These are phyloP conservation scores for Trichoderma pleuroti DNA, from an alignment of 2,329 filamentous ascomycete species.

Conservation along the genomic window DNA sequence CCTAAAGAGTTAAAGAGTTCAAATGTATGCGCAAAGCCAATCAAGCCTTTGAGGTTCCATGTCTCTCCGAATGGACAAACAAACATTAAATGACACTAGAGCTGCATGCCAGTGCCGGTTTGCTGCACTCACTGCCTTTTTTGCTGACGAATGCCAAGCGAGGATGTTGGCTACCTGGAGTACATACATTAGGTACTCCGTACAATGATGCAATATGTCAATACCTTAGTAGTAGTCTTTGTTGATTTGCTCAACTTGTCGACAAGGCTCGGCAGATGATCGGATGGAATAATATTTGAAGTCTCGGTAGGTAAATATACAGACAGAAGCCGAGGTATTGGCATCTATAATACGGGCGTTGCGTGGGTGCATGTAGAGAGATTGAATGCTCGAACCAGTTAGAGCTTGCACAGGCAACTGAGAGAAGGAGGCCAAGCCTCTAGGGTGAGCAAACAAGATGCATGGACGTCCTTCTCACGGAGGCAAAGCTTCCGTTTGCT, in stretches of 20 bases:
- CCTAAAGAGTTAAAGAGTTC: not conserved
- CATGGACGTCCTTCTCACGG: not conserved
- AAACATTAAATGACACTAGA: not conserved
- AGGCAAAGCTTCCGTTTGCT: not conserved
- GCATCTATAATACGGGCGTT: too few relatives aligned
- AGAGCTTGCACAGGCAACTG: not conserved
- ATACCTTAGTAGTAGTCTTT: too few relatives aligned
- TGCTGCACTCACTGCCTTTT: not conserved
- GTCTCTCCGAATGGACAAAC: not conserved
- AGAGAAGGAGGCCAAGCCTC: not conserved
- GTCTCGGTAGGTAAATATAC: too few relatives aligned
- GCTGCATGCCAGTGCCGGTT: not conserved
- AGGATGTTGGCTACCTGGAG: not conserved
- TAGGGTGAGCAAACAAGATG: not conserved
- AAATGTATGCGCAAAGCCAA: not conserved
- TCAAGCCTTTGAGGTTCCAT: too few relatives aligned
- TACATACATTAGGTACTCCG: too few relatives aligned
- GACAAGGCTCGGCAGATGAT: constrained; percentile 1
- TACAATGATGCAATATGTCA: not conserved
- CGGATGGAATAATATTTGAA: too few relatives aligned
- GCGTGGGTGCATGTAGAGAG: not conserved
- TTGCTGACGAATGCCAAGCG: not conserved
- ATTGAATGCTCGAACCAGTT: not conserved
- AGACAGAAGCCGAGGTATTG: not conserved
- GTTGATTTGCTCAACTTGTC: not conserved